phyloP scores from a whole-genome alignment of 2,329 filamentous ascomycete species.

The Emergomyces pasteurianus region DNA sequence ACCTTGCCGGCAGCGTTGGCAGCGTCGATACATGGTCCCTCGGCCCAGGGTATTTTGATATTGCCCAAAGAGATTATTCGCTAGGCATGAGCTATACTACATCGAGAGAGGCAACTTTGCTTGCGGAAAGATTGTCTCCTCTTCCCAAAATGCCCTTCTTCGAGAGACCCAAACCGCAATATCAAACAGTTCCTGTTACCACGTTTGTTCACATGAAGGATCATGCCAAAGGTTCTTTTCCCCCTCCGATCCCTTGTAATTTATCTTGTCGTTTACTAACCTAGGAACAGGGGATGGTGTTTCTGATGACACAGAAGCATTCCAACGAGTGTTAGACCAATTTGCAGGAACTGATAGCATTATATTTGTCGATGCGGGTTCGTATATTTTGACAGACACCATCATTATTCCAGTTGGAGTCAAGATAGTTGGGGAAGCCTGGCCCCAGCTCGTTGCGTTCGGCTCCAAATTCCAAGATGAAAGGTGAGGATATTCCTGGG shows the following conservation, averaged over 20 bases:
- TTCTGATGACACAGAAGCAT: slow-evolving; percentile 2
- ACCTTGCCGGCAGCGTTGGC: background rate
- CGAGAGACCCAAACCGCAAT: slow-evolving; percentile 10
- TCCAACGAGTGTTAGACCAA: background rate
- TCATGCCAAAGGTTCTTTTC: background rate
- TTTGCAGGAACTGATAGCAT: background rate
- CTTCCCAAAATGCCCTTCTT: slow-evolving; percentile 3
- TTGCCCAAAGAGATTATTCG: background rate
- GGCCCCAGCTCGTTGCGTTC: slow-evolving; percentile 1
- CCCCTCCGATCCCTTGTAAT: background rate
- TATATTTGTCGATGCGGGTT: slow-evolving; percentile 2
- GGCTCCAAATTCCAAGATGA: slow-evolving; percentile 3
- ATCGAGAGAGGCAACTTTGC: background rate
- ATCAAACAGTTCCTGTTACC: slow-evolving; percentile 1
- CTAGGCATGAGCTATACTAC: background rate
- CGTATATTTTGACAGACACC: slow-evolving; percentile 1
- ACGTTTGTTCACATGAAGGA: slow-evolving; percentile 4
- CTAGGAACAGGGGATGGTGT: slow-evolving; percentile 1
- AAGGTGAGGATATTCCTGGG: background rate
- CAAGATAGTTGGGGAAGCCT: slow-evolving; percentile 1
- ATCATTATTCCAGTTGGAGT: background rate
- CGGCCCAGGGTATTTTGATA: slow-evolving; percentile 2
- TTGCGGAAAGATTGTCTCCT: background rate
- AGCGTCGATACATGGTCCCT: slow-evolving; percentile 3
- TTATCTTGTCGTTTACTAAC: background rate